Percentiles rank a stretch among this genome's conserved stretches.
phyloP scores from a whole-genome alignment of 2,329 filamentous ascomycete species.

The Myriosclerotinia curreyana region DNA sequence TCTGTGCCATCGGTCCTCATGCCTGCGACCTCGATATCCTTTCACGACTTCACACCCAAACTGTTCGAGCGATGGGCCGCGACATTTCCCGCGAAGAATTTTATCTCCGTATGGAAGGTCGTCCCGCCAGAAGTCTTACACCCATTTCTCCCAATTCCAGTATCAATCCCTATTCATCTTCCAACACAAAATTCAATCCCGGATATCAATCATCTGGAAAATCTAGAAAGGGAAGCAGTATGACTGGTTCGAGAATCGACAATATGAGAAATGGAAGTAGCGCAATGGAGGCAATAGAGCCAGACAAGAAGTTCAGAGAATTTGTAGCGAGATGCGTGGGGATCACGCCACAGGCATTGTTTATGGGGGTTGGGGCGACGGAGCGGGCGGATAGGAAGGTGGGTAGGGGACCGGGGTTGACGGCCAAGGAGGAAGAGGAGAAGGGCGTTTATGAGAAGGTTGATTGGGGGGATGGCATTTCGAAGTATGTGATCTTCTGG shows the following conservation, averaged over 20 bases:
- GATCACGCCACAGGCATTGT: background rate
- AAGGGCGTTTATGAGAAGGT: background rate
- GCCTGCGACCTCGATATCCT: constrained; percentile 15
- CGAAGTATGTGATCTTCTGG: background rate
- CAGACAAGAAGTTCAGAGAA: constrained; percentile 13
- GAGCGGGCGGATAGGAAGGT: constrained; percentile 5
- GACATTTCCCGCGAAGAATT: constrained; percentile 19
- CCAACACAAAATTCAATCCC: background rate
- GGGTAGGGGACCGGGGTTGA: constrained; percentile 5
- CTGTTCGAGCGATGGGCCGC: constrained; percentile 7
- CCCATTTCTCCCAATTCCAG: constrained; percentile 1
- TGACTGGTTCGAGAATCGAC: background rate
- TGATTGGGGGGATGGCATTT: constrained; percentile 7
- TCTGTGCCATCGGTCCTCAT: constrained; percentile 17
- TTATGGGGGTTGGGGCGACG: constrained; percentile 12
- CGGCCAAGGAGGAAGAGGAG: constrained; percentile 7
- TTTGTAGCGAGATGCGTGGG: constrained; percentile 12
- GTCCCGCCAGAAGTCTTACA: background rate
- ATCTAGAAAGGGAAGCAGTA: background rate
- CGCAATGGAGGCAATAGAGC: constrained; percentile 1
- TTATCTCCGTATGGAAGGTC: constrained; percentile 18
- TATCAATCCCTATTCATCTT: background rate
- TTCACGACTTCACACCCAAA: constrained; percentile 15
- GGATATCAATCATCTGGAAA: background rate
- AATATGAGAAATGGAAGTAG: background rate